Evolutionary conservation across 1,284 basidiomycete genomes (phyloP), one percentile per base, ranked within the genome.

Genomic region (Tilletia walkeri): DNA sequence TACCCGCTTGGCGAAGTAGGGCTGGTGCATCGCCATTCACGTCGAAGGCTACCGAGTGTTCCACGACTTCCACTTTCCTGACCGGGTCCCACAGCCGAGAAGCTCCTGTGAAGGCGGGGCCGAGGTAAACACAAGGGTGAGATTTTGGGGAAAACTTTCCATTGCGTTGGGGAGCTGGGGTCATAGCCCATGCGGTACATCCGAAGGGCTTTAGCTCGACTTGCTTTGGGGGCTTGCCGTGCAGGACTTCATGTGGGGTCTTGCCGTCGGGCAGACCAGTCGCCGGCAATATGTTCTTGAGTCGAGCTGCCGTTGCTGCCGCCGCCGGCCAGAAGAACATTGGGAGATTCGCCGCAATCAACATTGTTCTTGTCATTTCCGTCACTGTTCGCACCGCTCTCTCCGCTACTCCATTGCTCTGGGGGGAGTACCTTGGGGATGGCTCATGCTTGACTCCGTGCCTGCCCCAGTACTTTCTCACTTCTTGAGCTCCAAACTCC

Each of bases 341-440:
- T 38, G 56, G 56, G 14, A 61, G 56, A 5, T 38, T 36, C 9
- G 56, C 20, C 4, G 56, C 16, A 16, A 61, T 38, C 24, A 61
- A 18, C 36, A 61, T 30, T 9, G 56, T 61, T 30, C 56, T 61
- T 7, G 56, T 36, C 56, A 61, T 61, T 30, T 61, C 56, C 9
- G 36, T 6, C 36, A 61, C 36, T 30, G 56, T 61, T 30, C 56
- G 16, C 4, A 61, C 36, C 4, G 16, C 36, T 16, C 56, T 24
- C 30, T 61, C 56, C 56, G 56, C 56, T 7, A 36, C 20, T 61
- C 56, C 56, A 61, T 61, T 61, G 56, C 56, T 61, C 30, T 61
- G 56, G 6, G 56, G 56, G 20, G 56, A 24, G 36, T 61, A 61
- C 56, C 56, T 6, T 34, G 56, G 56, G 7, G 56, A 20, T 30